Percentiles rank a stretch among this genome's conserved stretches.
These are phyloP conservation scores for Calonectria leucothoes DNA, from an alignment of 2,329 filamentous ascomycete genomes.

Conservation along the genomic window DNA sequence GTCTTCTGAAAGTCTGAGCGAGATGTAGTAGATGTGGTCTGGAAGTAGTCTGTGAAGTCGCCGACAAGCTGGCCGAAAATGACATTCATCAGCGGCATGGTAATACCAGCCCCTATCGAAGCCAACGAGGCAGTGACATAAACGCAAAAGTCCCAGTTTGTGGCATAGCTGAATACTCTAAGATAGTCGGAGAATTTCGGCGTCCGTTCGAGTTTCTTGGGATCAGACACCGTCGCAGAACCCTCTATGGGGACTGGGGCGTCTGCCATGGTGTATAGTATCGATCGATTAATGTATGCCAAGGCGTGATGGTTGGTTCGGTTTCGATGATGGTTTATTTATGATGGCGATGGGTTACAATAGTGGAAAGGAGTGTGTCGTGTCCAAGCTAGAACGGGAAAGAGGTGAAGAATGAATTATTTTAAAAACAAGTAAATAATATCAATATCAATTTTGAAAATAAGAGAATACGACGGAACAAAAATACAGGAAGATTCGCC, in stretches of 20 bases:
- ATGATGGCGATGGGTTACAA: neutral
- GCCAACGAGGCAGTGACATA: constrained; percentile 44
- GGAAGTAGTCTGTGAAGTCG: constrained; percentile 43
- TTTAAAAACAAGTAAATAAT: neutral
- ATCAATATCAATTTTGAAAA: neutral
- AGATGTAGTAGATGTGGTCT: constrained; percentile 30
- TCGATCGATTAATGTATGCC: neutral
- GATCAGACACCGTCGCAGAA: neutral
- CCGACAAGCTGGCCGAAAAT: constrained; percentile 48
- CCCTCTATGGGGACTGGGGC: neutral
- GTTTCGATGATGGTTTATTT: neutral
- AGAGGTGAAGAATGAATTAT: neutral
- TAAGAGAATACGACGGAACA: too few species aligned
- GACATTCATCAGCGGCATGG: constrained; percentile 52
- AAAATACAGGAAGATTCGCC: neutral
- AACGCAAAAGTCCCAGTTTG: constrained; percentile 44
- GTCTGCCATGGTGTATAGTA: neutral
- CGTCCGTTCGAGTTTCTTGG: constrained; percentile 18
- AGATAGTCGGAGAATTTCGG: constrained; percentile 35
- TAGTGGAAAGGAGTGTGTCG: neutral
- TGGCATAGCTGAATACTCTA: constrained; percentile 46
- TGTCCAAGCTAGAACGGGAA: neutral
- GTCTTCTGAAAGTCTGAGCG: constrained; percentile 19
- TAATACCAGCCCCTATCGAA: constrained; percentile 47
- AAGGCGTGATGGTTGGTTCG: neutral